A percentile compares a stretch with the other conserved stretches of the same genome.
phyloP scores from a whole-genome alignment of 2,329 filamentous ascomycete species.

The Epichloe gansuensis region DNA sequence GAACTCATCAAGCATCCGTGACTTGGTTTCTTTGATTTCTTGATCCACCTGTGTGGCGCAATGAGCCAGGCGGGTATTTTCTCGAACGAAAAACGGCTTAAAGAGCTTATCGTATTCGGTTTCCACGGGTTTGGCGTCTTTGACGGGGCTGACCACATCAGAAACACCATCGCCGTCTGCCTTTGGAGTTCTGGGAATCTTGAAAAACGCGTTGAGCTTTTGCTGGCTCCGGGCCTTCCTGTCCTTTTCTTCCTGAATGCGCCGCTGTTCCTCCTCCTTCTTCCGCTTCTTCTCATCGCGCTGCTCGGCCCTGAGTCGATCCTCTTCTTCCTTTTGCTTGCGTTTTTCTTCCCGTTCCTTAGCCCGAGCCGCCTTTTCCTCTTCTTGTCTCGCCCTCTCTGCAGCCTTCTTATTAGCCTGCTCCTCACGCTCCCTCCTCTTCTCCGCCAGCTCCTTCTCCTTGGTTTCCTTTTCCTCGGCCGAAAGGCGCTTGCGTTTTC shows the following conservation, averaged over 20 bases:
- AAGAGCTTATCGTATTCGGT: conserved; percentile 59
- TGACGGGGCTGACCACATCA: conserved; percentile 17
- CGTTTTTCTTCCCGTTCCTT: conserved; percentile 28
- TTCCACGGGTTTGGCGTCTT: conserved; percentile 13
- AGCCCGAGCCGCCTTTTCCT: conserved; percentile 24
- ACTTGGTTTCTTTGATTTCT: conserved; percentile 39
- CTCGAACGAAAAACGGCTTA: conserved; percentile 66
- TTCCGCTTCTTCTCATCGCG: conserved; percentile 34
- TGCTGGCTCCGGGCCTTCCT: conserved; percentile 37
- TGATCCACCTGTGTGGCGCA: conserved; percentile 44
- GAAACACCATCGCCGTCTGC: conserved; percentile 18
- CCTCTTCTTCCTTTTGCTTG: conserved; percentile 30
- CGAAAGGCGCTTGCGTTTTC: conserved; percentile 32
- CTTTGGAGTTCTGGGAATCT: conserved; percentile 27
- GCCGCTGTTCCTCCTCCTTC: conserved; percentile 35
- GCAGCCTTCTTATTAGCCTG: conserved; percentile 15
- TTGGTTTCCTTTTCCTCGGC: conserved; percentile 21
- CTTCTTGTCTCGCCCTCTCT: conserved; percentile 22
- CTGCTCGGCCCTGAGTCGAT: conserved; percentile 26
- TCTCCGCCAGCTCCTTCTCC: conserved; percentile 16
- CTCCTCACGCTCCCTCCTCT: conserved; percentile 23
- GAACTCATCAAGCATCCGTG: conserved; percentile 38
- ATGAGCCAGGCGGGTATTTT: conserved; percentile 58
- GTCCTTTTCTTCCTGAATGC: conserved; percentile 29
- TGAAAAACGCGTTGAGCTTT: conserved; percentile 33